Percentiles rank a stretch among this genome's conserved stretches.
Conservation (phyloP, 179 eudicot species). For the Beta corolliflora region DNA sequence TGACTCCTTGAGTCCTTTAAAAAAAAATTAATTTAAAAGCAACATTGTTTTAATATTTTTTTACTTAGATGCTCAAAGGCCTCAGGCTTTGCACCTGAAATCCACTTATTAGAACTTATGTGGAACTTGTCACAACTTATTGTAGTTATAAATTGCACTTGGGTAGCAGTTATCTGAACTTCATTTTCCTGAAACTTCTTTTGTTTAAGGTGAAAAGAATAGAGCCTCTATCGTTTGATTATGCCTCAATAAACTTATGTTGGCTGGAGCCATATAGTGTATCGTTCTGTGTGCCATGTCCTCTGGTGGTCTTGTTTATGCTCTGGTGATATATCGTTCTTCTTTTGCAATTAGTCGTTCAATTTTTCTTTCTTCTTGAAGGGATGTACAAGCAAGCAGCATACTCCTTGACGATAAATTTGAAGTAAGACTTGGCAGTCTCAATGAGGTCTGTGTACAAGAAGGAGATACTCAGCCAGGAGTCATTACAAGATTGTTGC, state of each 20-base stretch:
- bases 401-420: constrained; percentile 90
- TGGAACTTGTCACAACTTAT: too few species aligned
- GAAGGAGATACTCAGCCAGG: constrained; percentile 64
- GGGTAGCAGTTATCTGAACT: too few species aligned
- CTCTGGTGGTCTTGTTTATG: not conserved
- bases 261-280: not conserved
- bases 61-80: too few species aligned
- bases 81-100: not conserved
- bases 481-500: constrained; percentile 63
- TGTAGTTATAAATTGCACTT: too few species aligned
- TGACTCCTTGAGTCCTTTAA: not conserved
- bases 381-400: constrained; percentile 92
- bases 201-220: too few species aligned
- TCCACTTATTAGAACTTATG: not conserved
- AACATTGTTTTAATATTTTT: not conserved
- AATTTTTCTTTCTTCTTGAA: constrained; percentile 23
- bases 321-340: not conserved
- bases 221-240: too few species aligned
- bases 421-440: constrained; percentile 90
- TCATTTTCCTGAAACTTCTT: too few species aligned
- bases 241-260: not conserved
- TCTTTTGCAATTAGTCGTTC: not conserved
- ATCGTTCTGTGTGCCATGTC: not conserved
- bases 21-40: not conserved
- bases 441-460: constrained; percentile 59